Evolutionary conservation across 306 rosid genomes (phyloP), one percentile per base, ranked within the genome.

Genomic region (Oemleria cerasiformis): DNA sequence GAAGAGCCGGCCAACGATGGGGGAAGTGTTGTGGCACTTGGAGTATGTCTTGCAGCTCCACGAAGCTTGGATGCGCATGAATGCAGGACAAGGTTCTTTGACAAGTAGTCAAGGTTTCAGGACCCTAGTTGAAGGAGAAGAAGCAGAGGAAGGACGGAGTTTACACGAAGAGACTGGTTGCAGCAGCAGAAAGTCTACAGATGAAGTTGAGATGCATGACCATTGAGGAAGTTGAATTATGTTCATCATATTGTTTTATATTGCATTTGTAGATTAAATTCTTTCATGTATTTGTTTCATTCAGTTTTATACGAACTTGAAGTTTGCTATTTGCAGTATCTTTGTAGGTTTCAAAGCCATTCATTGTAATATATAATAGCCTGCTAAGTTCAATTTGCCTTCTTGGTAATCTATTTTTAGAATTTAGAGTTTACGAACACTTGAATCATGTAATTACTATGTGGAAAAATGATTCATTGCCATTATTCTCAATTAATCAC

Each of bases 21-120:
- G 99, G 67, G 96, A 94, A 73, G 96, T 94, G 61, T 64, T 91
- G 44, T 91, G 99, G 99, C 92, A 94, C 78, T 86, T 94, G 79
- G 99, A 94, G 71, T 86, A 89, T 80, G 86, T 87, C 51, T 73
- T 91, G 82, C 99, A 91, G 63, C 88, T 91, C 43, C 97, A 91
- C 17, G 96, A 89, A 84, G 96, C 99, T 50, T 89, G 99, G 99
- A 72, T 88, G 49, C 81, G 80, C 58, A 55, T 42, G 59, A 65
- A 78, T 6, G 81, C 38, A 43, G 74, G 53, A 12, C 89, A 78
- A 34, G 57, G 69, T 80, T 87, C 96, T 9, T 75, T 90, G 69
- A 58, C 93, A 44, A 77, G 81, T 48, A 66, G 72, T 76, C 81
- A 75, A 66, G 84, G 68, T 62, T 75, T 82, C 59, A 58, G 73